phyloP scores from a whole-genome alignment of 2,329 filamentous ascomycete species.

The Phyllosticta citriasiana region DNA sequence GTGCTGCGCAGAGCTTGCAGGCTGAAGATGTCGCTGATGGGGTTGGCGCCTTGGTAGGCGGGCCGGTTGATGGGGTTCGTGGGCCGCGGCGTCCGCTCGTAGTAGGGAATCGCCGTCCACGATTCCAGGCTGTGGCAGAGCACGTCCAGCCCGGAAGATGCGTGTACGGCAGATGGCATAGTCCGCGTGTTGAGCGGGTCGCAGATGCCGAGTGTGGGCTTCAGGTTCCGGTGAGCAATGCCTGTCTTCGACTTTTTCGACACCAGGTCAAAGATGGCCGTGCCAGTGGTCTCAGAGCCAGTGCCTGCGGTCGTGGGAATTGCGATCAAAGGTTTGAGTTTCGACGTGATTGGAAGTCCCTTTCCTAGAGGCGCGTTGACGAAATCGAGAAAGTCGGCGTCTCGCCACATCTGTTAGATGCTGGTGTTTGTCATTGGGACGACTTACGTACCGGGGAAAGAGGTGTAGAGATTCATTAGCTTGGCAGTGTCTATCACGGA shows the following conservation, averaged over 20 bases:
- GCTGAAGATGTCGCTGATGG: conserved; percentile 95
- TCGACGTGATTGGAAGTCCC: conserved; percentile 62
- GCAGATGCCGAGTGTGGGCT: conserved; percentile 84
- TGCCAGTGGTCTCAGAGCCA: conserved; percentile 90
- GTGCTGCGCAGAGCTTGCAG: conserved; percentile 73
- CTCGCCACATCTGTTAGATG: conserved; percentile 22
- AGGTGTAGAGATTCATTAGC: conserved; percentile 93
- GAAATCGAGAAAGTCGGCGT: conserved; percentile 93
- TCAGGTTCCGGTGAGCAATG: conserved; percentile 88
- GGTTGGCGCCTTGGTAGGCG: conserved; percentile 94
- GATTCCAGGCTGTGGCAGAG: conserved; percentile 92
- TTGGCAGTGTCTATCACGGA: conserved; percentile 98
- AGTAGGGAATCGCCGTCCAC: conserved; percentile 94
- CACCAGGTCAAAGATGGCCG: conserved; percentile 93
- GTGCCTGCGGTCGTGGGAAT: conserved; percentile 81
- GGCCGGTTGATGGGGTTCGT: conserved; percentile 82
- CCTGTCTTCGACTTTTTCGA: conserved; percentile 88
- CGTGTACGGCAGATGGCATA: conserved; percentile 91
- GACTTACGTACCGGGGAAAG: conserved; percentile 49
- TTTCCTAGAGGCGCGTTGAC: conserved; percentile 91
- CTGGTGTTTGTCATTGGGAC: background rate
- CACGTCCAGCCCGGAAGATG: conserved; percentile 84
- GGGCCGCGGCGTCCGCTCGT: conserved; percentile 74
- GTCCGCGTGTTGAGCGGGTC: conserved; percentile 84
- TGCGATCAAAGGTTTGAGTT: conserved; percentile 67